These are phyloP conservation scores for Pichia thaimueangensis DNA, from an alignment of 805 yeast species.

Conservation along the genomic window DNA sequence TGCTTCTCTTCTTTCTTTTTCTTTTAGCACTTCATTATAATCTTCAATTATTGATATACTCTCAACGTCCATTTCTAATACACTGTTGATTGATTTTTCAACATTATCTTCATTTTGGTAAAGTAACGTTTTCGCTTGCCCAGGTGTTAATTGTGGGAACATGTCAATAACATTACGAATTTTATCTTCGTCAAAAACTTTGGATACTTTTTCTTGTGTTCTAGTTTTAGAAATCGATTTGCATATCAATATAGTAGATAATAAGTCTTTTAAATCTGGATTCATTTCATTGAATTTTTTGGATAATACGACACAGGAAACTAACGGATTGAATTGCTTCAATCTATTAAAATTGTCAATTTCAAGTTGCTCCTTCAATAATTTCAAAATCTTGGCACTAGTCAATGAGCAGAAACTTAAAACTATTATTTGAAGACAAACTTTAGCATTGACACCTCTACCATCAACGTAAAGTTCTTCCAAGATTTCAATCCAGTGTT, in stretches of 20 bases:
- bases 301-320: constrained; percentile 48
- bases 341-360: constrained; percentile 38
- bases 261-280: constrained; percentile 47
- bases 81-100: constrained; percentile 48
- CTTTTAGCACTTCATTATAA: constrained; percentile 17
- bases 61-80: constrained; percentile 56
- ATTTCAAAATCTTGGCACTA: constrained; percentile 34
- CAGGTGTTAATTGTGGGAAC: constrained; percentile 55
- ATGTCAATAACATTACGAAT: constrained; percentile 44
- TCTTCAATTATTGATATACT: constrained; percentile 30
- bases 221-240: background rate
- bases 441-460: constrained; percentile 41
- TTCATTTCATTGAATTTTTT: constrained; percentile 37
- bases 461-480: constrained; percentile 57
- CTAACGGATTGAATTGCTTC: constrained; percentile 41
- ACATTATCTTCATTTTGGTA: constrained; percentile 42
- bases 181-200: constrained; percentile 28
- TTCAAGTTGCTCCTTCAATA: constrained; percentile 39
- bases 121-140: constrained; percentile 45
- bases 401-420: constrained; percentile 47
- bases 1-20: background rate
- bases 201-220: background rate
- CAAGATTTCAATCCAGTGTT: constrained; percentile 51
- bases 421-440: constrained; percentile 43
- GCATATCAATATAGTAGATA: constrained; percentile 38